Conservation (phyloP, 2,329 filamentous ascomycete species). For the Bimuria novae-zelandiae region DNA sequence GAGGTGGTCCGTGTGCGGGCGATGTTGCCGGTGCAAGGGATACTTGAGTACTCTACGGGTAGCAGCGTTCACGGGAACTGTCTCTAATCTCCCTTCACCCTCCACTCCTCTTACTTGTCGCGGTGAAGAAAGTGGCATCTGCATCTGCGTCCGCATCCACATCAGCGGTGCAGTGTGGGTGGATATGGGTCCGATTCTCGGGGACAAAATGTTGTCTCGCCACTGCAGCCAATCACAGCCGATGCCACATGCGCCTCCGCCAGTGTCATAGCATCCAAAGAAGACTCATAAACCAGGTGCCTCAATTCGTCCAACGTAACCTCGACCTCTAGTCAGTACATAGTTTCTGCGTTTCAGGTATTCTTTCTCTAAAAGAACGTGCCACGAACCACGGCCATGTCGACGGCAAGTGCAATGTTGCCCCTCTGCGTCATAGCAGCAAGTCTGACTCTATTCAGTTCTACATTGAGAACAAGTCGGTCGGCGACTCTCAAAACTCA, state of each 20-base stretch:
- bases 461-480: constrained; percentile 56
- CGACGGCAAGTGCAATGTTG: constrained; percentile 25
- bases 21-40: no score
- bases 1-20: no score
- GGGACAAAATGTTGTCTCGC: neutral
- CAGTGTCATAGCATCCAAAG: constrained; percentile 9
- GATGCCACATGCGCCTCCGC: constrained; percentile 25
- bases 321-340: neutral
- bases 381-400: constrained; percentile 29
- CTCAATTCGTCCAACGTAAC: neutral
- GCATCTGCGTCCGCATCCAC: no score
- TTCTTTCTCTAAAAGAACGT: neutral
- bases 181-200: neutral
- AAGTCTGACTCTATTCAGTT: constrained; percentile 46
- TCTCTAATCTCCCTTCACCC: no score
- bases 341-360: neutral
- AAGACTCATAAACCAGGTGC: constrained; percentile 32
- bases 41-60: no score
- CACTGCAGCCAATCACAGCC: constrained; percentile 28
- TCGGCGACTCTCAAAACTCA: constrained; percentile 54
- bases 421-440: constrained; percentile 14
- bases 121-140: no score
- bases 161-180: no score
- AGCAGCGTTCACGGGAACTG: no score
- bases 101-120: no score